Evolutionary conservation across 805 yeast genomes (phyloP), one percentile per base, ranked within the genome.

Genomic region (Cyberlindnera subsufficiens): DNA sequence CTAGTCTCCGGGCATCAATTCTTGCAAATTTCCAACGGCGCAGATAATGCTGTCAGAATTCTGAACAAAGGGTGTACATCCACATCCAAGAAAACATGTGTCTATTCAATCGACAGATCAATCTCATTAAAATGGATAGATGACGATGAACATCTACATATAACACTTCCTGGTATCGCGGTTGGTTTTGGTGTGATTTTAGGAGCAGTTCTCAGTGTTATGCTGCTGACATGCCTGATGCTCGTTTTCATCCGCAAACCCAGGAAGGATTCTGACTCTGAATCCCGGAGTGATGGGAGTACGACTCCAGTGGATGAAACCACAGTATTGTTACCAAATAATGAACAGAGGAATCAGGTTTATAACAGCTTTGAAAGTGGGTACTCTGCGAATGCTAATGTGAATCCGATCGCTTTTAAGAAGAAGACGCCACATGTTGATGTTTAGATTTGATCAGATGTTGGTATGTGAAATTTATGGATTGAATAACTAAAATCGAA

Each of bases 81-180:
- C 5, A 44, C 51, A 6, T 55, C 59, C 29, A 47, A 54, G 3
- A 49, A 53, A 3, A 58, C 73, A 3, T 85, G 90, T 49, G 72
- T 86, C 1, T 78, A 82, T 48, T 56, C 82, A 3, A 66, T 85
- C 37, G 91, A 86, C 49, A 69, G 77, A 38, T 87, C 90, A 2
- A 65, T 86, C n/a, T 74, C 75, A 32, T 72, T 82, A 19, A 58
- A 61, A 1, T 85, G 95, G 93, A 58, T 82, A 11, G 72, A 72
- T 29, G 57, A 56, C n/a, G 66, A 61, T 25, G 56, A 70, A 17
- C 72, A 74, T 30, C 65, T 79, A 36, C 83, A 75, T 45, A 60
- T 85, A 19, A 82, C 75, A 46, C 62, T 86, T 31, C 89, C 93
- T 6, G 71, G 78, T 40, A 71, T 81, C 16, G 86, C 91, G 13